Conservation (phyloP, 139 green algal genomes). For the Chlamydomonas eustigma region DNA sequence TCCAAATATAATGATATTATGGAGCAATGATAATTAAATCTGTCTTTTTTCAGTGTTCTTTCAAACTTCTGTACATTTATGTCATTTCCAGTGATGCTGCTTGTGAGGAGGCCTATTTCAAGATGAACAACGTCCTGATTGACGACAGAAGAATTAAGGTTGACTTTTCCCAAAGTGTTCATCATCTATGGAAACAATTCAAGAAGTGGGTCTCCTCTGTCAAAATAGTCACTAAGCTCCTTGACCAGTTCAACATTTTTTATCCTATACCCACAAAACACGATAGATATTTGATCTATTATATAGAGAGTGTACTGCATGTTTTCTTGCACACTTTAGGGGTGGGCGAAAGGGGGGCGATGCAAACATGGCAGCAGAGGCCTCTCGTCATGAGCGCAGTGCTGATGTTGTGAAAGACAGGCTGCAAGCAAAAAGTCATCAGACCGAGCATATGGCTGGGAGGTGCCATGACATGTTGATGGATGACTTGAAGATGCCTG, state of each 20-base stretch:
- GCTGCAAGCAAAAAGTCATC: conserved; percentile 21
- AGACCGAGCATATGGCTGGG: neutral
- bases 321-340: neutral
- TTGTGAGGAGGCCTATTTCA: conserved; percentile 92
- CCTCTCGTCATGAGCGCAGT: conserved; percentile 32
- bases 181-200: conserved; percentile 93
- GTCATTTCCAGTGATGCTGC: conserved; percentile 68
- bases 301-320: too few relatives aligned
- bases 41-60: too few relatives aligned
- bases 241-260: neutral
- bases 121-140: conserved; percentile 99
- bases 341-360: conserved; percentile 27
- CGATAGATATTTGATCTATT: neutral
- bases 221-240: neutral
- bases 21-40: too few relatives aligned
- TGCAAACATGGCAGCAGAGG: conserved; percentile 29
- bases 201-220: conserved; percentile 44
- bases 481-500: neutral
- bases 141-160: conserved; percentile 84
- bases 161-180: conserved; percentile 91
- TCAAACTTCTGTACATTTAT: too few relatives aligned
- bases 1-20: too few relatives aligned
- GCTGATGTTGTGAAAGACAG: conserved; percentile 1
- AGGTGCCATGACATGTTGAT: conserved; percentile 5
- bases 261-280: neutral